Percentiles rank a stretch among this genome's conserved stretches.
phyloP scores from a whole-genome alignment of 495 filamentous ascomycete genomes.

The Glutinoglossum americanum region DNA sequence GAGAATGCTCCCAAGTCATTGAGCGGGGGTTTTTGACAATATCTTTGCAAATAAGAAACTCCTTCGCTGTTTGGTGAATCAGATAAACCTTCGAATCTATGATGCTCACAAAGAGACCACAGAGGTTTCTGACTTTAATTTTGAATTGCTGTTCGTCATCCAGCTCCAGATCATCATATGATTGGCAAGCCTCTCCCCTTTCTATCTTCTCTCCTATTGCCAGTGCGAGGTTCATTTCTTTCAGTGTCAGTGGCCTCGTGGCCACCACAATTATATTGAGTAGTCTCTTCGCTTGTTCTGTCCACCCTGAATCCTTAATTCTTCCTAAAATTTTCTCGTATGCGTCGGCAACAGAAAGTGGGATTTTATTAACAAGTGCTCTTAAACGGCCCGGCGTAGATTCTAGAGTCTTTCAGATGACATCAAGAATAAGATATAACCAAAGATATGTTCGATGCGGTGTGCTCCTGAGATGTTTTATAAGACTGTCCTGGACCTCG shows the following conservation, averaged over 20 bases:
- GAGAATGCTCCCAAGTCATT: neutral
- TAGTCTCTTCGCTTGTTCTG: neutral
- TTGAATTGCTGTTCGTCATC: constrained; percentile 7
- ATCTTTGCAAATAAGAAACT: constrained; percentile 13
- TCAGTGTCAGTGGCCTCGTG: neutral
- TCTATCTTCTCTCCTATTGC: neutral
- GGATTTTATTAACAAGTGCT: neutral
- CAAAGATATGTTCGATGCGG: neutral
- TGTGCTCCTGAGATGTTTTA: neutral
- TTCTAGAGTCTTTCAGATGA: neutral
- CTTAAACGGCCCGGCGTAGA: neutral
- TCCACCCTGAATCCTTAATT: neutral
- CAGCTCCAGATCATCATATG: neutral
- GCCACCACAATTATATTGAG: neutral
- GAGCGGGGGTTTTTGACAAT: too few species aligned
- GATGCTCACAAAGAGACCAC: constrained; percentile 19
- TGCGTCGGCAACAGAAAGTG: neutral
- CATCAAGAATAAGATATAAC: neutral
- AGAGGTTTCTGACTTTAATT: constrained; percentile 13
- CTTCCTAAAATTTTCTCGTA: neutral
- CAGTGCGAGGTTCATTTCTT: neutral
- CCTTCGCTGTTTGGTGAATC: constrained; percentile 23
- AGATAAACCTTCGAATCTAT: constrained; percentile 18
- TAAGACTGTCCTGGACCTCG: neutral
- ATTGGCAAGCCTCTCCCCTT: too few species aligned